phyloP scores from a whole-genome alignment of 495 filamentous ascomycete genomes.

The Xylaria palmicola region DNA sequence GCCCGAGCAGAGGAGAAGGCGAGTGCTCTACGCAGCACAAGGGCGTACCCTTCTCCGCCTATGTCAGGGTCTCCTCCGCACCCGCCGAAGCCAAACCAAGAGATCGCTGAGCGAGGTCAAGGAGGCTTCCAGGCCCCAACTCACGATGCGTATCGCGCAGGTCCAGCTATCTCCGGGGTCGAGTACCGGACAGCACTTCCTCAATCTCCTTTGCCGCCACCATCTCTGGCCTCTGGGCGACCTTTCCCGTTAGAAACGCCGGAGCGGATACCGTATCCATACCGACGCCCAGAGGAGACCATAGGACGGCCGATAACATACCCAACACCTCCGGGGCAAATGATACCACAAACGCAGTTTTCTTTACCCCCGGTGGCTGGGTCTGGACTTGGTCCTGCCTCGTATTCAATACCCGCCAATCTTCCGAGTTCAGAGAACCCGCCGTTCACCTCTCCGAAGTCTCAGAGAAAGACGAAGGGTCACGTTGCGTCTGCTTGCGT shows the following conservation, averaged over 20 bases:
- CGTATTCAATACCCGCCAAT: constrained; percentile 36
- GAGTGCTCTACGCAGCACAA: constrained; percentile 56
- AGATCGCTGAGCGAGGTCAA: constrained; percentile 57
- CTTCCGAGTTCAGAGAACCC: constrained; percentile 35
- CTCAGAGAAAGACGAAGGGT: constrained; percentile 83
- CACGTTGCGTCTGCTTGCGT: constrained; percentile 97
- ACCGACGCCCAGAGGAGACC: constrained; percentile 38
- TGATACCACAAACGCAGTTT: constrained; percentile 32
- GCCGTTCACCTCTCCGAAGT: constrained; percentile 53
- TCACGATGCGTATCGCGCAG: constrained; percentile 50
- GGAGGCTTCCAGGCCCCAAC: constrained; percentile 45
- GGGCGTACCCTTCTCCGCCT: constrained; percentile 75
- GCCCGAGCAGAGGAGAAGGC: constrained; percentile 67
- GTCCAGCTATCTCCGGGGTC: constrained; percentile 42
- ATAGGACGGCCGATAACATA: constrained; percentile 38
- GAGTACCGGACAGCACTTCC: constrained; percentile 34
- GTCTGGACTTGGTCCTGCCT: constrained; percentile 31
- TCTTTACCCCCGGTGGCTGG: constrained; percentile 33
- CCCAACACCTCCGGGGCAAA: constrained; percentile 30
- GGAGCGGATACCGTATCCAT: constrained; percentile 39
- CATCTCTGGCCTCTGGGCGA: constrained; percentile 26
- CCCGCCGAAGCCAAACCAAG: constrained; percentile 62
- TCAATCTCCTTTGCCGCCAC: constrained; percentile 30
- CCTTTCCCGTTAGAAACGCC: constrained; percentile 38
- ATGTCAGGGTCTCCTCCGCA: constrained; percentile 79